Evolutionary conservation across 805 yeast genomes (phyloP).

Genomic region (Zygosaccharomyces siamensis): DNA sequence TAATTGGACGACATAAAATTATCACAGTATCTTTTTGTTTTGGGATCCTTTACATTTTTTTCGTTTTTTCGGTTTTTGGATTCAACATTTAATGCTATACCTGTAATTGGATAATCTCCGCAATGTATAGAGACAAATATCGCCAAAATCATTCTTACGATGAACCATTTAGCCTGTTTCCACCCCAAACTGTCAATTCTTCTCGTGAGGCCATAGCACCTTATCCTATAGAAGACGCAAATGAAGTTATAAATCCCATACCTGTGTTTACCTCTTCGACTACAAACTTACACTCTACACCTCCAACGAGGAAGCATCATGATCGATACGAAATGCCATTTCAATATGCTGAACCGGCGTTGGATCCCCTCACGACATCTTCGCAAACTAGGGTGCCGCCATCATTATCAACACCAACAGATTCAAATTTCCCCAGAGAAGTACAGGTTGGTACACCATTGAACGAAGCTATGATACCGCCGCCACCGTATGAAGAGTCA

Average conservation of each 20-base stretch:
- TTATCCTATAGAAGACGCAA: slow-evolving; percentile 21
- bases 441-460: neutral
- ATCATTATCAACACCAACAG: neutral
- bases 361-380: neutral
- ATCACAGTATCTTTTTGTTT: neutral
- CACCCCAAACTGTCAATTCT: slow-evolving; percentile 11
- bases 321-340: slow-evolving; percentile 20
- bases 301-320: neutral
- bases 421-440: neutral
- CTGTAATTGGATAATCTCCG: neutral
- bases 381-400: slow-evolving; percentile 1
- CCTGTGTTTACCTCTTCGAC: slow-evolving; percentile 12
- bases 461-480: slow-evolving; percentile 9
- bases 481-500: slow-evolving; percentile 23
- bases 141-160: slow-evolving; percentile 18
- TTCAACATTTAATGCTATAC: neutral
- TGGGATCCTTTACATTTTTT: neutral
- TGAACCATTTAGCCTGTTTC: slow-evolving; percentile 24
- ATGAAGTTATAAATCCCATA: slow-evolving; percentile 17
- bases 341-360: slow-evolving; percentile 1
- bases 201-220: slow-evolving; percentile 15
- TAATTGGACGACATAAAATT: neutral
- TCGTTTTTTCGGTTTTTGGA: no score
- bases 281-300: neutral
- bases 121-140: slow-evolving; percentile 15